phyloP scores from a whole-genome alignment of 345 rosid species.

The Dipteronia sinensis region DNA sequence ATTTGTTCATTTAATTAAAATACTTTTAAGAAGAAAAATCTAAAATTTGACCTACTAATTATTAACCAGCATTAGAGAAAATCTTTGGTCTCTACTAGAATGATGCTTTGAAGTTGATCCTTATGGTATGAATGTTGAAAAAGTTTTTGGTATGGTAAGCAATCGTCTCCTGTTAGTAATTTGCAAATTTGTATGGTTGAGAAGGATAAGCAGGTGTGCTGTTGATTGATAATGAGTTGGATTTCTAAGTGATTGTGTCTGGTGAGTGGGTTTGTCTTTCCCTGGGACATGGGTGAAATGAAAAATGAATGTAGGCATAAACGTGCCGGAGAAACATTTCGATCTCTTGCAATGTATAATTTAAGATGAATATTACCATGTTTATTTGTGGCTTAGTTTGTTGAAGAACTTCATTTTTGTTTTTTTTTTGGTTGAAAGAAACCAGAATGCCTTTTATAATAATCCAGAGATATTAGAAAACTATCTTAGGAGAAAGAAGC shows the following conservation, averaged over 20 bases:
- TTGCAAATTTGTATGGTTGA: background rate
- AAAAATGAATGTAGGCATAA: background rate
- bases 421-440: background rate
- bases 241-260: background rate
- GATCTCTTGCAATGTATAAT: background rate
- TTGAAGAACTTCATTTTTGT: background rate
- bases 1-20: background rate
- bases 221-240: conserved; percentile 6
- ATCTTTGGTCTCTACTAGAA: background rate
- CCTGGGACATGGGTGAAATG: background rate
- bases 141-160: background rate
- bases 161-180: background rate
- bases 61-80: background rate
- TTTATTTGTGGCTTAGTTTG: background rate
- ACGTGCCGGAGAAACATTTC: background rate
- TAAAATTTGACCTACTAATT: background rate
- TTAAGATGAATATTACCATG: background rate
- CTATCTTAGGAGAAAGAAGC: background rate
- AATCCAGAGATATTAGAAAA: background rate
- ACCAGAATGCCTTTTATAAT: background rate
- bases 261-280: background rate
- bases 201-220: background rate
- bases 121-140: background rate
- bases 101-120: background rate
- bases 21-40: background rate